A percentile compares a stretch with the other conserved stretches of the same genome.
phyloP scores from a whole-genome alignment of 768 basidiomycete genomes.

The Phallus indusiatus region DNA sequence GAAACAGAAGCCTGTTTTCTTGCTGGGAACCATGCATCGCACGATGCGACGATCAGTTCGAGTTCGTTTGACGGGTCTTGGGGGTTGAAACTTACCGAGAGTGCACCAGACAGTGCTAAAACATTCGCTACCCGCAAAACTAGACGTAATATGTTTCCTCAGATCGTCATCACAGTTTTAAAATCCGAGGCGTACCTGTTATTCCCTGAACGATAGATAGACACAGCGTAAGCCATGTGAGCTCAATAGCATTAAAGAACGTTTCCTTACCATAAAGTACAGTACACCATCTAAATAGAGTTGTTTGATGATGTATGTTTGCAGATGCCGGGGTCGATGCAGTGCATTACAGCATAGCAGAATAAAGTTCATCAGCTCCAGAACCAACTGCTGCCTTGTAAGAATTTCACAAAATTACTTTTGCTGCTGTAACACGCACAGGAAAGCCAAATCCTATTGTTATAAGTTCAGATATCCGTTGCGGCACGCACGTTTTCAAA shows the following conservation, averaged over 20 bases:
- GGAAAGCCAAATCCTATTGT: background rate
- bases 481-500: background rate
- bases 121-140: background rate
- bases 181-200: background rate
- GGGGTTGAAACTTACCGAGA: background rate
- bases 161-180: background rate
- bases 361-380: slow-evolving; percentile 25
- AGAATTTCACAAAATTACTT: too few relatives aligned
- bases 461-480: background rate
- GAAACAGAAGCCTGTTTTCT: background rate
- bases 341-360: slow-evolving; percentile 27
- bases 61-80: too few relatives aligned
- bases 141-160: background rate
- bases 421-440: background rate
- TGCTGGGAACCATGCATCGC: too few relatives aligned
- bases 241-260: background rate
- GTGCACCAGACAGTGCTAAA: background rate
- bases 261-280: slow-evolving; percentile 24
- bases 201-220: background rate
- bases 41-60: too few relatives aligned
- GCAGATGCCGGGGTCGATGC: slow-evolving; percentile 23
- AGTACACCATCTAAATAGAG: slow-evolving; percentile 27
- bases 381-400: slow-evolving; percentile 20
- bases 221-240: background rate
- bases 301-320: slow-evolving; percentile 17